Conservation (phyloP, 2,329 filamentous ascomycete species). For the Hypoxylon sp. region DNA sequence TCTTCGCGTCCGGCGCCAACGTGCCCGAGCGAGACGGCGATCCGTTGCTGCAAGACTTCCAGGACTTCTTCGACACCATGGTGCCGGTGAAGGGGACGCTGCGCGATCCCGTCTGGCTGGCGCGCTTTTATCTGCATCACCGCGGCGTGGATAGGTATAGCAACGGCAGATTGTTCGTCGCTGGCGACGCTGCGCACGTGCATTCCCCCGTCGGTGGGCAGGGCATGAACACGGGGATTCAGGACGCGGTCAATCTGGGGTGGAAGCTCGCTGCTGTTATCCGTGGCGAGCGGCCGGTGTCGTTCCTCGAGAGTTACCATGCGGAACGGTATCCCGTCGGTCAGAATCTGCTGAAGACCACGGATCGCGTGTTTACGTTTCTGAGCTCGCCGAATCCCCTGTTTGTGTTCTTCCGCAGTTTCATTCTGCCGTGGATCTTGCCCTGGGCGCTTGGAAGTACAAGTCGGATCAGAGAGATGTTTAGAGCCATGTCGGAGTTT, state of each 20-base stretch:
- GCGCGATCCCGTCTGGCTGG: neutral
- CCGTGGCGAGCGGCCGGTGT: neutral
- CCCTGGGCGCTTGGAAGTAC: neutral
- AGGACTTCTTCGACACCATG: constrained; percentile 1
- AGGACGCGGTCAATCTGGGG: neutral
- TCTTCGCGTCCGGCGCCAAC: constrained; percentile 1
- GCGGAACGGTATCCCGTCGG: constrained; percentile 4
- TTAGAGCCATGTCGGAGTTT: constrained; percentile 1
- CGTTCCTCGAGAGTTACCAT: constrained; percentile 6
- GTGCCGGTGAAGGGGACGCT: neutral
- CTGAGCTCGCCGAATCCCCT: constrained; percentile 3
- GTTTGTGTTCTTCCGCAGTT: neutral
- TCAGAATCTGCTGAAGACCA: constrained; percentile 4
- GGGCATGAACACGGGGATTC: neutral
- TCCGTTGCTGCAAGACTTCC: constrained; percentile 1
- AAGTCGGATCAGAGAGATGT: neutral
- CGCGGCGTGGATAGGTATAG: constrained; percentile 2
- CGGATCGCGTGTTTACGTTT: constrained; percentile 1
- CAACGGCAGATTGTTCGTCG: neutral
- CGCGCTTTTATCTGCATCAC: constrained; percentile 2
- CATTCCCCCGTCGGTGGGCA: neutral
- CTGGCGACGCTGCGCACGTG: neutral
- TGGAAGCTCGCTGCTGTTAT: neutral
- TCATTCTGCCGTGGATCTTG: constrained; percentile 1
- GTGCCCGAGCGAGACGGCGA: neutral